These are phyloP conservation scores for Saccharomyces mikatae DNA, from an alignment of 805 yeast genomes.

Conservation along the genomic window DNA sequence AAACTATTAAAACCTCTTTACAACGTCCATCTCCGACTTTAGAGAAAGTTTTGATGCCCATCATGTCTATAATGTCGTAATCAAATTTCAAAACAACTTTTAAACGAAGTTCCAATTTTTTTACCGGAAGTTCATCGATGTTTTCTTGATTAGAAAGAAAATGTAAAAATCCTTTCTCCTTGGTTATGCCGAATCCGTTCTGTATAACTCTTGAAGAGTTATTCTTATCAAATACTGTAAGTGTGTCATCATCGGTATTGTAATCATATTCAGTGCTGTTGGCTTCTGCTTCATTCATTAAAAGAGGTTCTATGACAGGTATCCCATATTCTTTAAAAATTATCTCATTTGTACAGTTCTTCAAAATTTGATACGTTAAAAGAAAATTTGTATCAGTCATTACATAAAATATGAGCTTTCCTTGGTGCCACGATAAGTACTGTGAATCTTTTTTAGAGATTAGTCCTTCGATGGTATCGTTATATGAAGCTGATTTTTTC, in stretches of 20 bases:
- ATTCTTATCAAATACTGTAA: constrained; percentile 26
- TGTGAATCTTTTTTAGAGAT: constrained; percentile 8
- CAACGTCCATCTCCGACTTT: constrained; percentile 11
- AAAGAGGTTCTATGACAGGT: constrained; percentile 14
- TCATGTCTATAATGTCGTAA: constrained; percentile 20
- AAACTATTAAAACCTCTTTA: constrained; percentile 20
- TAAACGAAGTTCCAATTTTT: constrained; percentile 24
- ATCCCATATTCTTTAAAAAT: constrained; percentile 27
- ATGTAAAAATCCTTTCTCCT: constrained; percentile 26
- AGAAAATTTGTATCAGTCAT: constrained; percentile 24
- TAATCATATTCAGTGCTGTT: constrained; percentile 15
- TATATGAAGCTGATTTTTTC: constrained; percentile 12
- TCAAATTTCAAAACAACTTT: constrained; percentile 30
- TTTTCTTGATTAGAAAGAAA: constrained; percentile 16
- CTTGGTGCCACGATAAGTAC: constrained; percentile 10
- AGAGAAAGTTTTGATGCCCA: constrained; percentile 18
- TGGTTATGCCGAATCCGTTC: constrained; percentile 27
- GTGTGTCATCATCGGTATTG: constrained; percentile 23
- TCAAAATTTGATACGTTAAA: constrained; percentile 25
- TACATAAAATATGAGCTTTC: constrained; percentile 24
- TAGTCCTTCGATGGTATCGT: constrained; percentile 15
- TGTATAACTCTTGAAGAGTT: constrained; percentile 27
- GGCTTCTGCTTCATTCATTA: constrained; percentile 9
- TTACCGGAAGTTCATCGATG: constrained; percentile 26
- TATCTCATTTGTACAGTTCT: constrained; percentile 13